phyloP scores from a whole-genome alignment of 345 rosid genomes.

The Cardamine resedifolia region DNA sequence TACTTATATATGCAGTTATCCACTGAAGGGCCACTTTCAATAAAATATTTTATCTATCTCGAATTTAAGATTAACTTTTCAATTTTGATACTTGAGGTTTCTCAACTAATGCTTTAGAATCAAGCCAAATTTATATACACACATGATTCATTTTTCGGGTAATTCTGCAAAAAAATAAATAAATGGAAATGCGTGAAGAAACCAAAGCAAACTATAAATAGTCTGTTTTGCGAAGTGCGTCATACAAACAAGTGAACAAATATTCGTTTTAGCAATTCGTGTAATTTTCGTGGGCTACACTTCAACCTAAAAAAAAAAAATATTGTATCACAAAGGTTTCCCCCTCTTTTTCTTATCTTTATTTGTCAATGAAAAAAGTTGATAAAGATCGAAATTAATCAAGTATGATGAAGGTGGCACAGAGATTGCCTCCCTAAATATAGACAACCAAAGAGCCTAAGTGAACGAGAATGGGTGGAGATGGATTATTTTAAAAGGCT shows the following conservation, averaged over 20 bases:
- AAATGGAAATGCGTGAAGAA: background rate
- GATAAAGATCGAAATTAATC: background rate
- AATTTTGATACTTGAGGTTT: background rate
- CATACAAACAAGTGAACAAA: background rate
- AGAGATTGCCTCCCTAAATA: constrained; percentile 24
- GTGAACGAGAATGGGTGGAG: constrained; percentile 14
- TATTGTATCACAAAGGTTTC: background rate
- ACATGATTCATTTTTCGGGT: background rate
- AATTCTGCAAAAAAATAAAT: too few species aligned
- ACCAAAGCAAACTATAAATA: constrained; percentile 3
- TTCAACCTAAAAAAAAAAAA: background rate
- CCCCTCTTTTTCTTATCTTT: background rate
- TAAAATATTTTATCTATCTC: constrained; percentile 21
- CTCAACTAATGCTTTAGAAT: background rate
- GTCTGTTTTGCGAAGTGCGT: background rate
- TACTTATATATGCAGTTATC: constrained; percentile 18
- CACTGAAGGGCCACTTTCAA: constrained; percentile 26
- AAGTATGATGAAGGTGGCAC: constrained; percentile 27
- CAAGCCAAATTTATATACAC: constrained; percentile 11
- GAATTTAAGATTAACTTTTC: constrained; percentile 23
- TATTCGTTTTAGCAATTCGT: background rate
- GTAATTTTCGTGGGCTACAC: background rate
- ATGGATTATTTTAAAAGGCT: constrained; percentile 8
- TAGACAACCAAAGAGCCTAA: constrained; percentile 25
- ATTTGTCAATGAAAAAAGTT: background rate